Conservation (phyloP, 495 filamentous ascomycete species). For the Trichoderma gamsii region DNA sequence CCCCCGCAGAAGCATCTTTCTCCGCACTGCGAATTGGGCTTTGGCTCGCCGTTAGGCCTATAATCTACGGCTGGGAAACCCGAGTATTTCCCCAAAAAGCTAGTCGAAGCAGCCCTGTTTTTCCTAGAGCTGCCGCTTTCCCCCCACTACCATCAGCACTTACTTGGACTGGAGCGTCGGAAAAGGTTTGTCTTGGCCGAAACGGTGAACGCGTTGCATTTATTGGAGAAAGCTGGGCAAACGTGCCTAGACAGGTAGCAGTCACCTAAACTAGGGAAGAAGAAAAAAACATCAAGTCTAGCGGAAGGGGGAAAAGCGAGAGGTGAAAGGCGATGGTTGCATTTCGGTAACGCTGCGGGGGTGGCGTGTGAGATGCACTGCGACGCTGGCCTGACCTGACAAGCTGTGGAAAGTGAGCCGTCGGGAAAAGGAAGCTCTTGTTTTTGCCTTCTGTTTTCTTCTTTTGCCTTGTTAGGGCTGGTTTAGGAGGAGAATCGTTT, state of each 20-base stretch:
- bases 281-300: too few relatives aligned
- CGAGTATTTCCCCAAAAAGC: slow-evolving; percentile 9
- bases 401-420: slow-evolving; percentile 6
- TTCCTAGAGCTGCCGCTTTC: background rate
- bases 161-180: background rate
- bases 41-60: background rate
- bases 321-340: background rate
- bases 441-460: background rate
- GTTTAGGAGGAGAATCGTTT: background rate
- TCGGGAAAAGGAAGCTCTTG: background rate
- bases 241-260: background rate
- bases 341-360: background rate
- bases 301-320: too few relatives aligned
- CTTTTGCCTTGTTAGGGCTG: background rate
- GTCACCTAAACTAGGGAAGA: background rate
- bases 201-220: background rate
- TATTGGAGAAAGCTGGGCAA: too few relatives aligned
- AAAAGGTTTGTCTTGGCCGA: background rate
- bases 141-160: slow-evolving; percentile 9
- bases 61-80: background rate
- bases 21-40: slow-evolving; percentile 1
- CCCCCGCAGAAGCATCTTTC: background rate
- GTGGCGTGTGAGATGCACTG: background rate
- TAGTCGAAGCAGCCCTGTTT: background rate
- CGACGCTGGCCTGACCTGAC: background rate